Conservation (phyloP, 371 early-diverging fungal species). For the Mortierella sp. region DNA sequence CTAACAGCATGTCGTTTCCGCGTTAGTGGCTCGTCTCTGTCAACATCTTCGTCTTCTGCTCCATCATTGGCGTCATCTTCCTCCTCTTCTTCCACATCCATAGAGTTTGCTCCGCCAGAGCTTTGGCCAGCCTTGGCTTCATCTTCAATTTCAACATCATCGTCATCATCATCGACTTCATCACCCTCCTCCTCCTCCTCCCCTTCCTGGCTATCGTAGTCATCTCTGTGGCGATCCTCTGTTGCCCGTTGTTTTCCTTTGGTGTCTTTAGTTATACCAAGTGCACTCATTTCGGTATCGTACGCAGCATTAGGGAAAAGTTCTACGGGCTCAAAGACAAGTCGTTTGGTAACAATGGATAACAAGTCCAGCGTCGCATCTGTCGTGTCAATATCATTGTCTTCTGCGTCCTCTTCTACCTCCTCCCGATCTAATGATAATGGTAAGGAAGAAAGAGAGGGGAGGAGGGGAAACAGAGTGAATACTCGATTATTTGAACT, state of each 20-base stretch:
- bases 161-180: not conserved
- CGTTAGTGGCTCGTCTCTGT: not conserved
- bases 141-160: not conserved
- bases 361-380: conserved; percentile 27
- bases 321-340: conserved; percentile 40
- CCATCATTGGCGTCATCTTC: not conserved
- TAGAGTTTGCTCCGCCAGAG: not conserved
- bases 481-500: no score
- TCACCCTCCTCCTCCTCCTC: not conserved
- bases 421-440: conserved; percentile 12
- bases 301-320: conserved; percentile 6
- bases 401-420: conserved; percentile 26
- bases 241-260: not conserved
- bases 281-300: not conserved
- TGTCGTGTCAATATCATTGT: conserved; percentile 28
- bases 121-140: not conserved
- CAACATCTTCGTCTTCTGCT: not conserved
- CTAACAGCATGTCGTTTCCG: not conserved
- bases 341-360: conserved; percentile 23
- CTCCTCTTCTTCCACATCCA: not conserved
- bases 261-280: not conserved
- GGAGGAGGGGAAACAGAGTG: not conserved
- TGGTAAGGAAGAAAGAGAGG: not conserved
- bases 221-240: not conserved
- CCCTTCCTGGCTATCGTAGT: not conserved